Conservation (phyloP, 208 protist genomes). For the Trypanosoma rangeli region DNA sequence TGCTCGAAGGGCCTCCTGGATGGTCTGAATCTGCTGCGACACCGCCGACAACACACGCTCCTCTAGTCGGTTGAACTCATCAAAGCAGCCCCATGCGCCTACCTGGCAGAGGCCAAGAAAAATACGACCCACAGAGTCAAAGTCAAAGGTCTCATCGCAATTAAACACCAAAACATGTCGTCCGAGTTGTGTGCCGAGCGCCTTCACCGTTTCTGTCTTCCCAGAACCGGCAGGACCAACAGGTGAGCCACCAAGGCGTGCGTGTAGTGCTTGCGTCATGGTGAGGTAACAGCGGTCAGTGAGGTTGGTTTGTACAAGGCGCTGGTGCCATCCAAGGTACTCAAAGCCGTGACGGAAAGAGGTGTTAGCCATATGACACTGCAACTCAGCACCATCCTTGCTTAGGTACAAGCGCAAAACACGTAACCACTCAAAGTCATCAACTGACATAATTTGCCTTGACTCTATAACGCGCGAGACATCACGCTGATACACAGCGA, state of each 20-base stretch:
- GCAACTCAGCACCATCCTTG: constrained; percentile 31
- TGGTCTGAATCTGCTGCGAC: constrained; percentile 99
- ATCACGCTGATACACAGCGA: constrained; percentile 98
- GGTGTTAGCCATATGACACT: constrained; percentile 97
- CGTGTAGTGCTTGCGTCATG: constrained; percentile 98
- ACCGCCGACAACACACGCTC: constrained; percentile 99
- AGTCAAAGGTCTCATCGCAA: constrained; percentile 99
- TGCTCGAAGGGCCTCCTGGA: constrained; percentile 93
- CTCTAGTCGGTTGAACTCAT: constrained; percentile 99
- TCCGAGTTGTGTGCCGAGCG: constrained; percentile 97
- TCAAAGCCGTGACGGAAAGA: constrained; percentile 98
- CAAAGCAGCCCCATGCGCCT: constrained; percentile 99
- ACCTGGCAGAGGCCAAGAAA: constrained; percentile 99
- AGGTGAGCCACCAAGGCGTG: constrained; percentile 96
- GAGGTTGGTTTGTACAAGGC: constrained; percentile 98
- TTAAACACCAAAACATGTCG: constrained; percentile 99
- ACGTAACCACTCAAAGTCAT: constrained; percentile 97
- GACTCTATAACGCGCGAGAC: constrained; percentile 80
- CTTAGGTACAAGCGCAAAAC: constrained; percentile 95
- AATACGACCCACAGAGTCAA: constrained; percentile 98
- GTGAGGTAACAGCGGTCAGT: constrained; percentile 99
- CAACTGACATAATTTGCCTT: constrained; percentile 37
- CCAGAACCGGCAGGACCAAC: constrained; percentile 98
- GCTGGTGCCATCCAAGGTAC: constrained; percentile 97
- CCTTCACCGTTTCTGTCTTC: constrained; percentile 99